Evolutionary conservation across 2,329 filamentous ascomycete species (phyloP).

Genomic region (Alternaria longipes): DNA sequence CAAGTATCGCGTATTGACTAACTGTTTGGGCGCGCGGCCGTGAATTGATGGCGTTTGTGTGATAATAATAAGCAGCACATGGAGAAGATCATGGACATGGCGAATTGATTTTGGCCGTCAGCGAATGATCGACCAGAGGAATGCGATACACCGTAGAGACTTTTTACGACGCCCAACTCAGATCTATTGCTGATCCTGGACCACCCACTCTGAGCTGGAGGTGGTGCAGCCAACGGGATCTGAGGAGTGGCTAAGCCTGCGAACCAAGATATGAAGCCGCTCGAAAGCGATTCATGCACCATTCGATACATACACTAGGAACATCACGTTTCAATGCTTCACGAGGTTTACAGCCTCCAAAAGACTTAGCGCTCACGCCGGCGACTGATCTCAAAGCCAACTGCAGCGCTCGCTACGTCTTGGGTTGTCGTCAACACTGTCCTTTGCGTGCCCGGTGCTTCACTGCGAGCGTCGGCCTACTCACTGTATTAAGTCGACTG

Average conservation of each 20-base stretch:
- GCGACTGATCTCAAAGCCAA: conserved; percentile 43
- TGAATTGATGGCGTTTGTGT: conserved; percentile 41
- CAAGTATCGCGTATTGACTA: conserved; percentile 40
- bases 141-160: conserved; percentile 29
- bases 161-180: conserved; percentile 2
- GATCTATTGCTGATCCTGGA: conserved; percentile 34
- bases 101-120: conserved; percentile 35
- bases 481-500: conserved; percentile 44
- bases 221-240: conserved; percentile 38
- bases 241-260: conserved; percentile 24
- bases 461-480: conserved; percentile 38
- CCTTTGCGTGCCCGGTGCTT: conserved; percentile 41
- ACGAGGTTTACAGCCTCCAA: conserved; percentile 40
- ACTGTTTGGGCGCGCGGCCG: conserved; percentile 32
- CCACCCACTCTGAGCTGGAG: conserved; percentile 31
- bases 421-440: conserved; percentile 39
- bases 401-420: conserved; percentile 34
- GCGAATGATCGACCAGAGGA: conserved; percentile 33
- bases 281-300: conserved; percentile 37
- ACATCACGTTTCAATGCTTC: conserved; percentile 36
- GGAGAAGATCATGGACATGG: conserved; percentile 25
- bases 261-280: conserved; percentile 29
- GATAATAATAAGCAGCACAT: conserved; percentile 40
- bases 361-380: conserved; percentile 45
- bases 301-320: conserved; percentile 31